Evolutionary conservation across 2,329 filamentous ascomycete genomes (phyloP).

Genomic region (Blumeriella jaapii): DNA sequence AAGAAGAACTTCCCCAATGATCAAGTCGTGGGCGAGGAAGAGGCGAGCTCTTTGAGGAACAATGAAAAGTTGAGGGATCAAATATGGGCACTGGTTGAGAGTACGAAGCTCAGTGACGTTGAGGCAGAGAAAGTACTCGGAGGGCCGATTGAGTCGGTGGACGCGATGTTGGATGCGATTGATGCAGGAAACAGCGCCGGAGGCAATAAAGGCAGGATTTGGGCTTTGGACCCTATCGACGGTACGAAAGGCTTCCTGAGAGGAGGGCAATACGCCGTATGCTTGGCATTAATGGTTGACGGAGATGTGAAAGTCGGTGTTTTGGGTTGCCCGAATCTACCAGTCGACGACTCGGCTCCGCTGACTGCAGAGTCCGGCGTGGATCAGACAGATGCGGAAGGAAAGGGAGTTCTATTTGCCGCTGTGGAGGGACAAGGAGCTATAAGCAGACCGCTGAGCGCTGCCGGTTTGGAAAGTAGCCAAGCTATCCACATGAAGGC

Average conservation of each 20-base stretch:
- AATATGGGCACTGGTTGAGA: slow-evolving; percentile 75
- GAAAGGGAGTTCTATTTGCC: slow-evolving; percentile 79
- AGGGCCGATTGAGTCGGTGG: slow-evolving; percentile 52
- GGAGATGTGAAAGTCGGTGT: slow-evolving; percentile 91
- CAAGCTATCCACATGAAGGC: slow-evolving; percentile 70
- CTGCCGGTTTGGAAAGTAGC: slow-evolving; percentile 40
- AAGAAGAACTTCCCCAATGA: slow-evolving; percentile 82
- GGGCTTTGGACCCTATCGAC: slow-evolving; percentile 95
- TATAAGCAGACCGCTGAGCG: slow-evolving; percentile 59
- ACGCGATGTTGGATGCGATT: slow-evolving; percentile 56
- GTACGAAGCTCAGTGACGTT: slow-evolving; percentile 55
- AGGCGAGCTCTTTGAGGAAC: slow-evolving; percentile 66
- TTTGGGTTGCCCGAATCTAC: slow-evolving; percentile 89
- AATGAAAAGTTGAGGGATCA: slow-evolving; percentile 58
- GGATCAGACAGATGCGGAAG: slow-evolving; percentile 61
- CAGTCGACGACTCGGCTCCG: slow-evolving; percentile 65
- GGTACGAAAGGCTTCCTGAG: slow-evolving; percentile 95
- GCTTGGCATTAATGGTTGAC: slow-evolving; percentile 82
- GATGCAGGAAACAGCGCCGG: slow-evolving; percentile 60
- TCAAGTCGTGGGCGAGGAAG: slow-evolving; percentile 90
- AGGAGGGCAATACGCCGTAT: slow-evolving; percentile 94
- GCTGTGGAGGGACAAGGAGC: slow-evolving; percentile 72
- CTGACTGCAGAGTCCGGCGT: slow-evolving; percentile 62
- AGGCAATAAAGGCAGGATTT: slow-evolving; percentile 67
- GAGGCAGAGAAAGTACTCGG: slow-evolving; percentile 57